Evolutionary conservation across 1,284 basidiomycete genomes (phyloP).

Genomic region (Pterula multifida): DNA sequence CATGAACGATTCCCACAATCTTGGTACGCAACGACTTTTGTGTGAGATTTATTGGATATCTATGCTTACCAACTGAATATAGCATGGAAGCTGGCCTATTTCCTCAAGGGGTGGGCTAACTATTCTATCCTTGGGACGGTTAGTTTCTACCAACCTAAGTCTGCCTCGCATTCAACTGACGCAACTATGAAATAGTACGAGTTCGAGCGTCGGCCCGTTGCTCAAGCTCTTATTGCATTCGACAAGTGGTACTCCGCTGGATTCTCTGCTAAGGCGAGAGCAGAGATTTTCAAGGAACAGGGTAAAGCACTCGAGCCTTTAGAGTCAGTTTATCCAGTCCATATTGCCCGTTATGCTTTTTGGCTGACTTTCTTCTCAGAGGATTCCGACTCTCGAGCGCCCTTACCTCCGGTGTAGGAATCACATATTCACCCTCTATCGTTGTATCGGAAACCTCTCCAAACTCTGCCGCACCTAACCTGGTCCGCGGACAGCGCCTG

Average conservation of each 20-base stretch:
- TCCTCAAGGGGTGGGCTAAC: conserved; percentile 59
- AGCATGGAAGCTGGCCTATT: conserved; percentile 72
- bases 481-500: conserved; percentile 49
- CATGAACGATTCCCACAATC: conserved; percentile 77
- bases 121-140: conserved; percentile 61
- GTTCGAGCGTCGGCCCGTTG: conserved; percentile 60
- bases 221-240: conserved; percentile 71
- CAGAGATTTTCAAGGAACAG: conserved; percentile 34
- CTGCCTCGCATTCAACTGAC: conserved; percentile 2
- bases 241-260: conserved; percentile 66
- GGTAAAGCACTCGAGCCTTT: conserved; percentile 40
- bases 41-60: neutral
- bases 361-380: conserved; percentile 18
- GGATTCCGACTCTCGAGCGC: conserved; percentile 46
- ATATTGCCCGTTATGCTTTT: neutral
- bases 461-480: conserved; percentile 31
- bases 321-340: conserved; percentile 23
- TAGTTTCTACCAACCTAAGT: conserved; percentile 14
- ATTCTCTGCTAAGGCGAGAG: conserved; percentile 67
- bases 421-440: conserved; percentile 44
- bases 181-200: conserved; percentile 40
- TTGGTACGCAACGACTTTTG: conserved; percentile 26
- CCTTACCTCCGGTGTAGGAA: conserved; percentile 43
- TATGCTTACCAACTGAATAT: conserved; percentile 2
- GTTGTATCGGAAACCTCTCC: conserved; percentile 25